Evolutionary conservation across 2,329 filamentous ascomycete genomes (phyloP).

Genomic region (Aureobasidium sp.): DNA sequence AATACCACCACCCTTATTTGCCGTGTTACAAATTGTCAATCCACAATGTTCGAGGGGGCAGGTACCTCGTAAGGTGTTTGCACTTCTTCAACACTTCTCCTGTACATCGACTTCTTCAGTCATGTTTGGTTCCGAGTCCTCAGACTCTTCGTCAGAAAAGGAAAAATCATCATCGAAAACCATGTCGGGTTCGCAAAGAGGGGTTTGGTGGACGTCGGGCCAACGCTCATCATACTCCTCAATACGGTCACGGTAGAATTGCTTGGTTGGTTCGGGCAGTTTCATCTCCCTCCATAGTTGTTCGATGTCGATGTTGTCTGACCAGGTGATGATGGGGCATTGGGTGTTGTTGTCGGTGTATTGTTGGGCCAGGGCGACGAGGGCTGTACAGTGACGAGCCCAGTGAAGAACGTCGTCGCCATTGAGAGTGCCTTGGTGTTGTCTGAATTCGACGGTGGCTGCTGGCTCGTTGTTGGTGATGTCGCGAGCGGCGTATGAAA

Average conservation of each 20-base stretch:
- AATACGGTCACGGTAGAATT: constrained; percentile 15
- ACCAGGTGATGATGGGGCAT: constrained; percentile 17
- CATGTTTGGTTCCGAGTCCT: background rate
- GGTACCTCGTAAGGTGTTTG: background rate
- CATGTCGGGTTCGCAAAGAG: constrained; percentile 4
- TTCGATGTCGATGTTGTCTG: constrained; percentile 18
- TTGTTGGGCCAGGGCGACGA: constrained; percentile 18
- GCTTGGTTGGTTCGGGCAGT: constrained; percentile 16
- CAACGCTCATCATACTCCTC: constrained; percentile 2
- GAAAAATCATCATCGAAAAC: background rate
- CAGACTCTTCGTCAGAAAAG: constrained; percentile 2
- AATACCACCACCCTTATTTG: background rate
- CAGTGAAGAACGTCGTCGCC: constrained; percentile 16
- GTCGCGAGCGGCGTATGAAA: constrained; percentile 14
- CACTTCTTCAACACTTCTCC: background rate
- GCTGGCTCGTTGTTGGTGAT: constrained; percentile 6
- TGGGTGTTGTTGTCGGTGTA: constrained; percentile 9
- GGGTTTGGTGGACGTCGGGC: background rate
- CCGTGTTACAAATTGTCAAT: background rate
- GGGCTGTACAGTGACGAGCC: constrained; percentile 17
- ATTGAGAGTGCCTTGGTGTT: constrained; percentile 18
- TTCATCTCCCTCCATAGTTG: constrained; percentile 21
- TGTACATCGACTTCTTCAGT: background rate
- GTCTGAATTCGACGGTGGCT: constrained; percentile 20
- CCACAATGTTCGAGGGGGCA: too few species aligned